These are phyloP conservation scores for Lactarius tabidus DNA, from an alignment of 768 basidiomycete genomes.

Conservation along the genomic window DNA sequence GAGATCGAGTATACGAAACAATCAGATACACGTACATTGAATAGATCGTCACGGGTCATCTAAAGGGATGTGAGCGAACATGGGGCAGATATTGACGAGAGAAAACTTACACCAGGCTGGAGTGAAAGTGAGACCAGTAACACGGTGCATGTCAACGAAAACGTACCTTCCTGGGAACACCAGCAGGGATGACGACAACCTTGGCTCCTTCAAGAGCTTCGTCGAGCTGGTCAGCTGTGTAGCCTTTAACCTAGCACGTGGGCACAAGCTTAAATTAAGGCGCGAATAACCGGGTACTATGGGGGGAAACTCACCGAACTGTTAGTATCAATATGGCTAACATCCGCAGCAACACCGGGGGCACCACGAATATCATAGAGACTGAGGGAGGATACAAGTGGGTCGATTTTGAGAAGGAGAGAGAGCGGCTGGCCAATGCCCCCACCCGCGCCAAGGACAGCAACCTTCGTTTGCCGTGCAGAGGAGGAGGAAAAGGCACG, in stretches of 20 bases:
- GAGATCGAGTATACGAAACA: neutral
- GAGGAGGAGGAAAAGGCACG: slow-evolving; percentile 76
- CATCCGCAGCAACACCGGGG: slow-evolving; percentile 95
- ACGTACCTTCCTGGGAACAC: slow-evolving; percentile 94
- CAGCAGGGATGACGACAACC: slow-evolving; percentile 96
- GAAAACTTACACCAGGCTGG: slow-evolving; percentile 75
- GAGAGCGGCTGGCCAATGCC: slow-evolving; percentile 98
- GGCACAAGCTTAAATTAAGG: neutral
- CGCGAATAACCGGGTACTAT: neutral
- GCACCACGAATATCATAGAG: slow-evolving; percentile 96
- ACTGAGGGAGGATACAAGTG: slow-evolving; percentile 77
- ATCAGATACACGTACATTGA: slow-evolving; percentile 65
- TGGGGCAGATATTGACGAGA: slow-evolving; percentile 27
- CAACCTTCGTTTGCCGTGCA: slow-evolving; percentile 77
- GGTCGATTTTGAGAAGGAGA: slow-evolving; percentile 89
- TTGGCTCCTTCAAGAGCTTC: slow-evolving; percentile 84
- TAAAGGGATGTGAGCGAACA: slow-evolving; percentile 33
- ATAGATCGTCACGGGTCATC: slow-evolving; percentile 97
- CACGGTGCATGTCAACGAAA: slow-evolving; percentile 2
- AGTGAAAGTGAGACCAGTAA: slow-evolving; percentile 31
- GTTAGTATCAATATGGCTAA: slow-evolving; percentile 87
- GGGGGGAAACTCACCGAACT: slow-evolving; percentile 56
- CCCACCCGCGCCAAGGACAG: slow-evolving; percentile 96
- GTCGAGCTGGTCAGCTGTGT: slow-evolving; percentile 82
- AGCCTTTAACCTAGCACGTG: slow-evolving; percentile 61